phyloP scores from a whole-genome alignment of 1,139 yeast genomes.

The Taphrina flavorubra region DNA sequence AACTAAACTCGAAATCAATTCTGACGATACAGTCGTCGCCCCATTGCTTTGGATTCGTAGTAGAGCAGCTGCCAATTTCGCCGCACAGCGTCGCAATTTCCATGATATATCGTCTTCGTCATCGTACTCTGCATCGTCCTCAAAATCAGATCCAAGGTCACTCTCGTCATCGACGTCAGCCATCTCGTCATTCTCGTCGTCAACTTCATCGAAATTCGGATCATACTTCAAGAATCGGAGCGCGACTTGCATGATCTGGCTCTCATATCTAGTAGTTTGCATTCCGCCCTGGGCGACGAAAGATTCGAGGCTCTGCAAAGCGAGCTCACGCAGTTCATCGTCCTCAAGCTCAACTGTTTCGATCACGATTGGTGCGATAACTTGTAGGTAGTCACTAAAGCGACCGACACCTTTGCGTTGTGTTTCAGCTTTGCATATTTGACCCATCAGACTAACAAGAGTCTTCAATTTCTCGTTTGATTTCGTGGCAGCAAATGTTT shows the following conservation, averaged over 20 bases:
- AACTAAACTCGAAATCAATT: constrained; percentile 49
- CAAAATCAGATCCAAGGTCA: constrained; percentile 48
- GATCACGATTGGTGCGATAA: constrained; percentile 47
- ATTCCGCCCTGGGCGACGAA: constrained; percentile 48
- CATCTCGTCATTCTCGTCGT: constrained; percentile 53
- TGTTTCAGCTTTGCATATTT: constrained; percentile 28
- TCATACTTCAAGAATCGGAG: constrained; percentile 60
- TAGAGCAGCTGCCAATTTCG: constrained; percentile 57
- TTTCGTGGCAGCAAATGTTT: constrained; percentile 45
- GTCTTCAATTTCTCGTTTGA: constrained; percentile 46
- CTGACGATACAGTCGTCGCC: constrained; percentile 44
- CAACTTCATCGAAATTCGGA: constrained; percentile 60
- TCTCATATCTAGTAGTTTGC: constrained; percentile 49
- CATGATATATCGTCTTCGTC: constrained; percentile 70
- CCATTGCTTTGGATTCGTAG: constrained; percentile 52
- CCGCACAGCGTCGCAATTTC: constrained; percentile 68
- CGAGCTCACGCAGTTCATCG: constrained; percentile 51
- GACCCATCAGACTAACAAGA: constrained; percentile 48
- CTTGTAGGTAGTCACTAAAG: constrained; percentile 47
- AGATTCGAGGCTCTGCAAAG: constrained; percentile 50
- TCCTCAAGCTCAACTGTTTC: constrained; percentile 46
- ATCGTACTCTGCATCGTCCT: constrained; percentile 55
- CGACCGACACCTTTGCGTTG: constrained; percentile 49
- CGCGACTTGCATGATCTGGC: constrained; percentile 53
- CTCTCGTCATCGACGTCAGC: constrained; percentile 53